These are phyloP conservation scores for Claviceps sp. DNA, from an alignment of 2,329 filamentous ascomycete genomes.

Conservation along the genomic window DNA sequence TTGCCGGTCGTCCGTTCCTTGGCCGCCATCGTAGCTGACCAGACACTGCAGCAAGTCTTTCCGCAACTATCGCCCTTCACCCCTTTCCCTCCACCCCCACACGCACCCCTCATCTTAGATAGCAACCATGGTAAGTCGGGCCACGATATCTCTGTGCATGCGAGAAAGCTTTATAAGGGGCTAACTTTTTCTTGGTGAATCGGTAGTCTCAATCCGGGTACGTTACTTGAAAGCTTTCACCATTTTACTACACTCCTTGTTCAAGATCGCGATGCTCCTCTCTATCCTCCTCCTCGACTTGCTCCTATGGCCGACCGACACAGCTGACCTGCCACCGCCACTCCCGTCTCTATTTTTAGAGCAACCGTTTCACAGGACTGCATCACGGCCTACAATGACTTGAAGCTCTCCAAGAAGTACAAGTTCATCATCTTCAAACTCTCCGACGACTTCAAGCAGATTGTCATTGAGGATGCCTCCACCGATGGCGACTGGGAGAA, in stretches of 20 bases:
- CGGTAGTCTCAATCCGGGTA: slow-evolving; percentile 55
- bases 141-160: not conserved
- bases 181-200: slow-evolving; percentile 1
- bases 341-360: slow-evolving; percentile 28
- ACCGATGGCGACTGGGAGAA: slow-evolving; percentile 52
- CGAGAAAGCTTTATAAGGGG: not conserved
- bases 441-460: slow-evolving; percentile 68
- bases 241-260: not conserved
- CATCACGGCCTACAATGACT: slow-evolving; percentile 60
- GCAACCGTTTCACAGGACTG: slow-evolving; percentile 61
- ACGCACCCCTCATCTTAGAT: slow-evolving; percentile 17
- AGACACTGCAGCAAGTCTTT: not conserved
- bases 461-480: slow-evolving; percentile 65
- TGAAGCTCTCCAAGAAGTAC: slow-evolving; percentile 69
- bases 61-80: slow-evolving; percentile 10
- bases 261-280: not conserved
- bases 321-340: slow-evolving; percentile 2
- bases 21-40: not conserved
- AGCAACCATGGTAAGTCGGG: slow-evolving; percentile 27
- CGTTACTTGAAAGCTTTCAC: slow-evolving; percentile 18
- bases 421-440: slow-evolving; percentile 87
- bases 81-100: slow-evolving; percentile 11
- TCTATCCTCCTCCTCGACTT: not conserved
- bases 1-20: not conserved
- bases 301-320: slow-evolving; percentile 5